Conservation (phyloP, 805 yeast genomes). For the Kluyveromyces lactis region DNA sequence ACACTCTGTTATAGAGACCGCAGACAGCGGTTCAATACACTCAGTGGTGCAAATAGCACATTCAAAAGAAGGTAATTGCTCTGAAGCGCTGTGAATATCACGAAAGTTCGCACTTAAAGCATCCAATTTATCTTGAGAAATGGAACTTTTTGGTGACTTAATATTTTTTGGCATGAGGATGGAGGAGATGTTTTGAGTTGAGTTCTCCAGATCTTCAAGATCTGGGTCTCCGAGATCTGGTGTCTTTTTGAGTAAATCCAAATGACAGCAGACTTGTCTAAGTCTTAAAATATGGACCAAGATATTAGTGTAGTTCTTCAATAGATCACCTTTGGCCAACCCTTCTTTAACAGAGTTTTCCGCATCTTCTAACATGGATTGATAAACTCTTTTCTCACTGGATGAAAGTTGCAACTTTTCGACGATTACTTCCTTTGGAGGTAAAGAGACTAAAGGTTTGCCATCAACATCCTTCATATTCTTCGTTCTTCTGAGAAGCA, state of each 20-base stretch:
- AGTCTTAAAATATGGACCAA: conserved; percentile 75
- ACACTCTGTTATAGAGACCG: conserved; percentile 61
- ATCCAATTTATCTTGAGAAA: not conserved
- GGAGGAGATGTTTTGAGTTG: not conserved
- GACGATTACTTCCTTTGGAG: conserved; percentile 63
- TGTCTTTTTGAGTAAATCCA: conserved; percentile 46
- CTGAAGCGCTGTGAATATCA: not conserved
- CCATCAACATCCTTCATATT: conserved; percentile 73
- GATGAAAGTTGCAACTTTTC: conserved; percentile 61
- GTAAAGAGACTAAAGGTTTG: conserved; percentile 62
- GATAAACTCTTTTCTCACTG: conserved; percentile 57
- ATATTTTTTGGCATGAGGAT: not conserved
- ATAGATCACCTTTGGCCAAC: conserved; percentile 54
- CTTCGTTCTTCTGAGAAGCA: conserved; percentile 77
- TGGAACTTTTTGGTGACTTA: too few species aligned
- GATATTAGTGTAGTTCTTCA: conserved; percentile 68
- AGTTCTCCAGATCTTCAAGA: conserved; percentile 10
- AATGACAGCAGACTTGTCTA: conserved; percentile 85
- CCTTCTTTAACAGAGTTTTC: conserved; percentile 52
- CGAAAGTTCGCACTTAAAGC: not conserved
- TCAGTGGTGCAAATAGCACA: conserved; percentile 79
- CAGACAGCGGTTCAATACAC: conserved; percentile 45
- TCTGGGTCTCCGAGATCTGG: conserved; percentile 52
- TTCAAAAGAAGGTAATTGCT: conserved; percentile 34
- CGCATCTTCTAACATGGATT: conserved; percentile 61